Conservation (phyloP, 1,139 yeast genomes). For the Protomyces lactucae-debilis region DNA sequence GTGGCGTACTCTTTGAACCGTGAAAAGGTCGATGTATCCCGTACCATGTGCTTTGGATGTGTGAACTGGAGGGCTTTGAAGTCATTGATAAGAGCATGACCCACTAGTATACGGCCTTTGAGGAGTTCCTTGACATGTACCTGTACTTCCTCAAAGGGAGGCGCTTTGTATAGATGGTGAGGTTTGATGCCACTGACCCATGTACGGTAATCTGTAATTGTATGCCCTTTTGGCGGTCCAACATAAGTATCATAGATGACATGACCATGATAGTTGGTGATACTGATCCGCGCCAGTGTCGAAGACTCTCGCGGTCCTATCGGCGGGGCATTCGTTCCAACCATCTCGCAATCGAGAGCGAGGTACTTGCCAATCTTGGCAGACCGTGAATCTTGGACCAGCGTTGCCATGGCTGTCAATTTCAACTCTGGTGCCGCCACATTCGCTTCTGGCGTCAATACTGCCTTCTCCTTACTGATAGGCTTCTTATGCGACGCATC, state of each 20-base stretch:
- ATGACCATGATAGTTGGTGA: constrained; percentile 77
- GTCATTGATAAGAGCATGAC: constrained; percentile 83
- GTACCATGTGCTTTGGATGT: constrained; percentile 58
- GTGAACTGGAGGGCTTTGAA: constrained; percentile 59
- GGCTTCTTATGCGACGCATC: neutral
- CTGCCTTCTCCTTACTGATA: neutral
- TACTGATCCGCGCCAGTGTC: constrained; percentile 77
- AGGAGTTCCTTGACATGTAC: constrained; percentile 48
- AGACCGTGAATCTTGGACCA: constrained; percentile 13
- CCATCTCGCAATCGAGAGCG: constrained; percentile 92
- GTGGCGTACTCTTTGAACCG: constrained; percentile 56
- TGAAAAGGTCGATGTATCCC: constrained; percentile 69
- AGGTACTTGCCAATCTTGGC: constrained; percentile 56
- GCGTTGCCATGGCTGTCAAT: constrained; percentile 6
- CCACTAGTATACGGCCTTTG: constrained; percentile 58
- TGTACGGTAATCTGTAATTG: constrained; percentile 86
- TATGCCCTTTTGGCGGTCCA: constrained; percentile 53
- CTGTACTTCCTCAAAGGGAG: constrained; percentile 59
- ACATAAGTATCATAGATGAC: constrained; percentile 69
- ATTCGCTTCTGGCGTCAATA: neutral
- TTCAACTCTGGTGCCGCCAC: neutral
- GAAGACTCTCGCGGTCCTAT: constrained; percentile 67
- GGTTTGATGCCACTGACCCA: constrained; percentile 89
- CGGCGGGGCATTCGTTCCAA: constrained; percentile 50
- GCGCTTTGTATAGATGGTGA: constrained; percentile 41